A percentile compares a stretch with the other conserved stretches of the same genome.
phyloP scores from a whole-genome alignment of 75 land plant genomes.

The Chamaecyparis obtusa region DNA sequence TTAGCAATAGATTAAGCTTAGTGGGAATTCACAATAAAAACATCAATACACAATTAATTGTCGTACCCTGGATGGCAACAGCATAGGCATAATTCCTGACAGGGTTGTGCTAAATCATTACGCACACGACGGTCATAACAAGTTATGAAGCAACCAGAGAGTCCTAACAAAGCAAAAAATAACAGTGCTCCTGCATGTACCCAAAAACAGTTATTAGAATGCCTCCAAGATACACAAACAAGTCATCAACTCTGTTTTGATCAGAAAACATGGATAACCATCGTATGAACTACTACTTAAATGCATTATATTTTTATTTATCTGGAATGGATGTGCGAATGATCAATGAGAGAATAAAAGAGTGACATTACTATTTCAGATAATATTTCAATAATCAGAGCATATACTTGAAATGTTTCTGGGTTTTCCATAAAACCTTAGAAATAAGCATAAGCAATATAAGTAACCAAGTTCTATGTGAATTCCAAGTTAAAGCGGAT shows the following conservation, averaged over 20 bases:
- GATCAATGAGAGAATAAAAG: background rate
- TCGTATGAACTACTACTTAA: background rate
- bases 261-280: background rate
- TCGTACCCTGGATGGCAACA: slow-evolving; percentile 94
- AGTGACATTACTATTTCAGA: background rate
- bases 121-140: slow-evolving; percentile 94
- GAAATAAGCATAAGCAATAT: background rate
- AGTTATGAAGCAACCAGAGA: slow-evolving; percentile 93
- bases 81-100: slow-evolving; percentile 88
- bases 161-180: slow-evolving; percentile 85
- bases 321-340: background rate
- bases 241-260: background rate
- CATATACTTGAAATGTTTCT: background rate
- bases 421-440: background rate
- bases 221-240: background rate
- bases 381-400: background rate
- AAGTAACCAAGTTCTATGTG: background rate
- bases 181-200: slow-evolving; percentile 65
- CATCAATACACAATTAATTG: background rate
- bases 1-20: background rate
- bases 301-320: background rate
- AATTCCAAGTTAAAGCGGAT: background rate
- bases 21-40: background rate
- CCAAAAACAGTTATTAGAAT: background rate
- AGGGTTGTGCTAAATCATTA: slow-evolving; percentile 92